Evolutionary conservation across 169 alveolate genomes (phyloP), one percentile per base, ranked within the genome.

Genomic region (Plasmodium fragile): DNA sequence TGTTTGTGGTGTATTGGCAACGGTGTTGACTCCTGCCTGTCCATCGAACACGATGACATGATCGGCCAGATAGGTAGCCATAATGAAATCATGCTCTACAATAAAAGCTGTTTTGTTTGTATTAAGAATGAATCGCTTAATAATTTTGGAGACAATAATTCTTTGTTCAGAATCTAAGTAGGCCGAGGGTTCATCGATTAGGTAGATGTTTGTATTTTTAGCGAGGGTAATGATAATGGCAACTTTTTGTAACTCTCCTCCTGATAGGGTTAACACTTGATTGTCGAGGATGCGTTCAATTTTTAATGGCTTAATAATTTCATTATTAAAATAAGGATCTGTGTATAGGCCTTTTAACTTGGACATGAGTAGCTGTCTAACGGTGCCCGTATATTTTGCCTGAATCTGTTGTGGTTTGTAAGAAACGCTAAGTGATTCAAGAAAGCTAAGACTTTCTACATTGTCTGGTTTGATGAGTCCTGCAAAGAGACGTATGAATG

Each of bases 11-110:
- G 96, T 95, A 71, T 95, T 96, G 32, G 95, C 97, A 6, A 73
- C 89, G 87, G 99, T 97, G 34, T 98, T 98, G 53, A 97, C 96
- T 83, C 99, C 99, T 1, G 99, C 99, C 32, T 96, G 95, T 0
- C 99, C 99, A 53, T 98, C 99, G 94, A 98, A 99, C 49, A 99
- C 99, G 22, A 99, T 98, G 78, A 99, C 99, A 53, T 99, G 98
- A 94, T 99, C 99, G 45, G 99, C 99, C 71, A 99, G 97, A 96
- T 99, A 99, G 22, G 99, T 99, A 36, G 99, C 99, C 99, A 99
- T 99, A 95, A 99, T 99, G 95, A 99, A 99, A 95, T 99, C 99
- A 95, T 99, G 99, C 96, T 99, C 99, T 18, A 99, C 99, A 70
- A 99, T 95, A 94, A 99, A 99, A 22, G 99, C 99, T 49, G 99